Base-by-base conservation (phyloP, 192 early-diverging fungal species). In the Rhizophagus prolifer region DNA sequence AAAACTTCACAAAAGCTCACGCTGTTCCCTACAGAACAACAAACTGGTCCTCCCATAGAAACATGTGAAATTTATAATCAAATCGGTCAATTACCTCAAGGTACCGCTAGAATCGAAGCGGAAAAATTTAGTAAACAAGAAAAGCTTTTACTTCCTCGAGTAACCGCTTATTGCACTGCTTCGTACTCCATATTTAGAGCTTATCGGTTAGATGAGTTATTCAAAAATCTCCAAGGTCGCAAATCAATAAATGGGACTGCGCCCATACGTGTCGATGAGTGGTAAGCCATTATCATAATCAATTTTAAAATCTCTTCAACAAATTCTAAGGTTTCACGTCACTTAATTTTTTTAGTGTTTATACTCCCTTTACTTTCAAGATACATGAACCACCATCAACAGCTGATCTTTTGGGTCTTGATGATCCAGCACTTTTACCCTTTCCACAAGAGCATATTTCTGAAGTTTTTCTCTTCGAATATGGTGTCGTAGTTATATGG, bases 401-500 rank as follows among this genome's bases (percentile, higher is more conserved):
- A 6, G 81, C 78, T 23, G 79, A 82, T 72, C 78, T 82, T 28
- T 79, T 84, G 46, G 78, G 79, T 10, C n/a, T 82, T 4, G 75
- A 84, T 58, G 83, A 82, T 21, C 1, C 67, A 1, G 72, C 50
- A 19, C 66, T 70, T 19, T 71, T 73, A 25, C 74, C 60, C 7
- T 67, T 66, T 21, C 65, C 76, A 21, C 70, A 80, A 21, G 79
- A 72, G 25, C 78, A 81, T 44, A 79, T 81, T 7, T 85, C 88
- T 41, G 95, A 97, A 81, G 82, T 94, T 61, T 90, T 97, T 78
- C 89, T 92, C 67, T 97, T 99, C 82, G 95, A 96, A 79, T 97
- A 96, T 80, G 95, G 96, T 46, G 96, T 97, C 9, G 89, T 95
- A 16, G 97, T 99, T 0, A 92, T 99, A 78, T 99, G 97, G 97